Evolutionary conservation across 2,329 filamentous ascomycete genomes (phyloP).

Genomic region (Calcarisporium arbuscula): DNA sequence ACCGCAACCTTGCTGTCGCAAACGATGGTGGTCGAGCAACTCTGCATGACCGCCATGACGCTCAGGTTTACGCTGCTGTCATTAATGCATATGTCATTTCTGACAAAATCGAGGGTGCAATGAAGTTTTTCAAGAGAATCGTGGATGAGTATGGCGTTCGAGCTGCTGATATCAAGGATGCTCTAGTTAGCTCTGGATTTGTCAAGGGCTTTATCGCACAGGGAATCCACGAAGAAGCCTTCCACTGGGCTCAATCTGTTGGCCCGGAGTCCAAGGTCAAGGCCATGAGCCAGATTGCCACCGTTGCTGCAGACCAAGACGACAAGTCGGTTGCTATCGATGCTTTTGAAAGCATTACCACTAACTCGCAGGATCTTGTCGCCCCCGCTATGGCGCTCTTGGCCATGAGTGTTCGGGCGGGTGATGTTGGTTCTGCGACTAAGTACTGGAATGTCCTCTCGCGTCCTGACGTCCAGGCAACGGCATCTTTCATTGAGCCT

Average conservation of each 20-base stretch:
- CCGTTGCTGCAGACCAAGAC: constrained; percentile 72
- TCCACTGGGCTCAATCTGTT: constrained; percentile 64
- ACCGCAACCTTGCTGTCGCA: constrained; percentile 79
- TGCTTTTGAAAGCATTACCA: constrained; percentile 55
- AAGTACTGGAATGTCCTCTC: constrained; percentile 75
- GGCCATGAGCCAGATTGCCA: constrained; percentile 68
- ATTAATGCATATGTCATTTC: constrained; percentile 83
- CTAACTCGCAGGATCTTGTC: constrained; percentile 41
- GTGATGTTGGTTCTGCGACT: constrained; percentile 70
- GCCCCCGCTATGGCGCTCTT: constrained; percentile 72
- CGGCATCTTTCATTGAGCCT: constrained; percentile 70
- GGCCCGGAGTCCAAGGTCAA: constrained; percentile 51
- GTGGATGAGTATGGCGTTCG: constrained; percentile 54
- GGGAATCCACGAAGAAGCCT: constrained; percentile 65
- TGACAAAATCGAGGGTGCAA: constrained; percentile 72
- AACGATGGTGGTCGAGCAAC: constrained; percentile 68
- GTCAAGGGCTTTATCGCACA: constrained; percentile 70
- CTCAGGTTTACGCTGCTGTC: constrained; percentile 82
- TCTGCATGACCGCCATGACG: constrained; percentile 67
- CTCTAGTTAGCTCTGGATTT: constrained; percentile 67
- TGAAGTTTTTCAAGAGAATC: constrained; percentile 81
- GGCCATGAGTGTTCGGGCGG: constrained; percentile 77
- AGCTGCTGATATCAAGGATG: constrained; percentile 59
- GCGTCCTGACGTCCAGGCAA: constrained; percentile 52
- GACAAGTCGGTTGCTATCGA: constrained; percentile 61